Evolutionary conservation across 1,284 basidiomycete species (phyloP), one percentile per base, ranked within the genome.

Genomic region (Fomitiporia mediterranea): DNA sequence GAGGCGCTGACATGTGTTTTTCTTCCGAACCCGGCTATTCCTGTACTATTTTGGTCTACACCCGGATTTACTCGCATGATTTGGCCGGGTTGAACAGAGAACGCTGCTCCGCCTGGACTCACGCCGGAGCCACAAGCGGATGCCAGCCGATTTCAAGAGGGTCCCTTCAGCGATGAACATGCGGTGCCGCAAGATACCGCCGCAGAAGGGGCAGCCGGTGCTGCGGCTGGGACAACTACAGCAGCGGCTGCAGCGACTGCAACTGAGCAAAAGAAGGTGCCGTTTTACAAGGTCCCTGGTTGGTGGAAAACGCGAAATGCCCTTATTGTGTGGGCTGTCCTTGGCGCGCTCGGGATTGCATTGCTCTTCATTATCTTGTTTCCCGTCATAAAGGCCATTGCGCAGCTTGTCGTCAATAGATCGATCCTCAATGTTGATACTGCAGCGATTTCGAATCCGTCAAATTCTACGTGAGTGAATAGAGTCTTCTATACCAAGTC

Each of bases 331-430:
- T 63, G 62, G 52, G 46, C 68, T 51, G 58, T 76, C 25, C 63
- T 56, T 1, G 59, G 74, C 15, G 73, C 77, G 6, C 63, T 86
- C 15, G 78, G 71, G 39, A 84, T 88, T 53, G 80, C 75, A 9
- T 66, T 86, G 17, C 66, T 87, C 6, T 86, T 87, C 69, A 77
- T 86, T 57, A 51, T 85, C 25, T 67, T 86, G 21, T 87, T 78
- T 65, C 84, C 84, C 4, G 80, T 87, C 56, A 71, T 87, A 54
- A 74, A 71, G 48, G 84, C 84, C 38, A 82, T 86, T 58, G 74
- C 79, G 28, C 83, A 85, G 61, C 74, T 80, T 28, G 75, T 86
- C 27, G 75, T 86, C 25, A 80, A 84, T 59, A 71, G 74, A 43
- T 70, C 76, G 35, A 73, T 73, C 13, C 69, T 87, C 38, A 72